phyloP scores from a whole-genome alignment of 106 monocot species.

The Dendrobium nobile region DNA sequence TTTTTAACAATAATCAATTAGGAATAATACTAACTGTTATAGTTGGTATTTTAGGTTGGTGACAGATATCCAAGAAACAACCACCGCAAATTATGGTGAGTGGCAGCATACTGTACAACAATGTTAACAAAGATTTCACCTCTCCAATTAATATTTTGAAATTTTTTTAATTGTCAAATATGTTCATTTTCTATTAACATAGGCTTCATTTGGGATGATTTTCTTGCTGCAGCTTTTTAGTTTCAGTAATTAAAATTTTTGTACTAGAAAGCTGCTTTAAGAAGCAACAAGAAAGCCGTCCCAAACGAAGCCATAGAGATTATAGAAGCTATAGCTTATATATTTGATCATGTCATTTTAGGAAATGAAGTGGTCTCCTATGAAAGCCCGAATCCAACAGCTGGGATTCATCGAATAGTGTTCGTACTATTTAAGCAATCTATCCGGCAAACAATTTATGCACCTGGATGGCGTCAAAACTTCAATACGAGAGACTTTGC shows the following conservation, averaged over 20 bases:
- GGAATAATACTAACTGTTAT: background rate
- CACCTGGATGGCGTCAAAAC: conserved; percentile 45
- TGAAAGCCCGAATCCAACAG: conserved; percentile 37
- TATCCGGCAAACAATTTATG: conserved; percentile 25
- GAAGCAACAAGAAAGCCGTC: too few relatives aligned
- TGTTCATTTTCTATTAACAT: background rate
- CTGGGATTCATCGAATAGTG: conserved; percentile 42
- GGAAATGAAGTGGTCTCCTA: conserved; percentile 41
- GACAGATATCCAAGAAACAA: conserved; percentile 66
- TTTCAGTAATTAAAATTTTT: too few relatives aligned
- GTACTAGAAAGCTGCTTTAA: too few relatives aligned
- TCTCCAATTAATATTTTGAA: background rate
- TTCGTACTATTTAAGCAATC: conserved; percentile 34
- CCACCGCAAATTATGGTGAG: conserved; percentile 51
- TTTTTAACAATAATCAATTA: background rate
- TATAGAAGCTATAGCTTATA: background rate
- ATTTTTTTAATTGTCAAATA: background rate
- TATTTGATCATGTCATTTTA: background rate
- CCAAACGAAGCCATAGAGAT: background rate
- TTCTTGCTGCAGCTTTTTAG: too few relatives aligned
- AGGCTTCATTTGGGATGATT: too few relatives aligned
- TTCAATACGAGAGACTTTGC: conserved; percentile 40
- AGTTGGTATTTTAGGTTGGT: conserved; percentile 49
- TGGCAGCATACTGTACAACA: background rate
- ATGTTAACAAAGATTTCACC: background rate